These are phyloP conservation scores for Sparassis latifolia DNA, from an alignment of 1,284 basidiomycete genomes.

Conservation along the genomic window DNA sequence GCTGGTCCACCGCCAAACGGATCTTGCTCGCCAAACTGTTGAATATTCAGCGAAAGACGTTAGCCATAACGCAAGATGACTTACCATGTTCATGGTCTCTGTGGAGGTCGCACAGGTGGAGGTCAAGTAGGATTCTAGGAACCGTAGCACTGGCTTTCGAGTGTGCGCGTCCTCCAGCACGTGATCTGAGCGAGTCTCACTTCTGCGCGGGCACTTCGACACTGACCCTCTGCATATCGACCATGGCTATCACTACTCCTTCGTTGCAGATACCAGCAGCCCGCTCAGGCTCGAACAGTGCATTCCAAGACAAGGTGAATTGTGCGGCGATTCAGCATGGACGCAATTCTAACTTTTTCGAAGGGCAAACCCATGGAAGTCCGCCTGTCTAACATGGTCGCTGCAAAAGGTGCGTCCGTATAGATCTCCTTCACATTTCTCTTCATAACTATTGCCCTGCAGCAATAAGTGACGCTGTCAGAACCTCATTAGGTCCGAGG, in stretches of 20 bases:
- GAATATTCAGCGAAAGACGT: background rate
- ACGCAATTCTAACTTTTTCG: conserved; percentile 23
- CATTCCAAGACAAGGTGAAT: conserved; percentile 78
- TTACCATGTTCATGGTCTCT: conserved; percentile 55
- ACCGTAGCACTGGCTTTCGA: background rate
- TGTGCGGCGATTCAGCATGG: background rate
- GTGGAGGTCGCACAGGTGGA: conserved; percentile 2
- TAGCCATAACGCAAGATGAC: conserved; percentile 18
- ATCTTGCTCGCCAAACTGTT: conserved; percentile 46
- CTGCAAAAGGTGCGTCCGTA: conserved; percentile 74
- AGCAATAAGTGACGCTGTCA: conserved; percentile 97
- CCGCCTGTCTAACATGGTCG: conserved; percentile 91
- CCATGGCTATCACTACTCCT: conserved; percentile 29
- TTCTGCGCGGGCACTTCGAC: no score
- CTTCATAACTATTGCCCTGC: conserved; percentile 7
- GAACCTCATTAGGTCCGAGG: conserved; percentile 94
- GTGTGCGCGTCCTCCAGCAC: background rate
- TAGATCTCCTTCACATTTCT: conserved; percentile 2
- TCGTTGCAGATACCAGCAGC: conserved; percentile 16
- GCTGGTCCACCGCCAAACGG: conserved; percentile 43
- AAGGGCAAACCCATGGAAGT: conserved; percentile 93
- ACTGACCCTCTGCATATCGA: conserved; percentile 9
- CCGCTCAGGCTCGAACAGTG: conserved; percentile 48
- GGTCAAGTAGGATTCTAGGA: no score
- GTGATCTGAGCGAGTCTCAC: background rate